Base-by-base conservation (phyloP, 768 basidiomycete species). In the Rhodotorula paludigena region DNA sequence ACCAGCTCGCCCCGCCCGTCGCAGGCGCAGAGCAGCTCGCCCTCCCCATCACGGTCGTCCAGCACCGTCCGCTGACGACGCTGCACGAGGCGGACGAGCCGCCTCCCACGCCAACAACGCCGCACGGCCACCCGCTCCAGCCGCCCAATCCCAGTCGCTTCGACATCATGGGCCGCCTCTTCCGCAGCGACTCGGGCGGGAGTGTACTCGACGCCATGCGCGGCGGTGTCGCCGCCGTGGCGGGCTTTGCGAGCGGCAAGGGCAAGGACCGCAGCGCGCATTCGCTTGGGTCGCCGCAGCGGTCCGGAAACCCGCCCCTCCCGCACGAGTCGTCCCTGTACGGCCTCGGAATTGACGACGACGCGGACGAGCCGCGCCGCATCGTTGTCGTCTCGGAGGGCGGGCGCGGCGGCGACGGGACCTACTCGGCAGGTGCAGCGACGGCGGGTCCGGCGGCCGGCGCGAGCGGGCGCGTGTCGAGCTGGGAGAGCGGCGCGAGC, bases 401-500 rank as follows among this genome's bases (percentile, higher is more conserved):
- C 4, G 69, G 59, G 36, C 61, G 61, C n/a, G 52, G 52, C 35
- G 20, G 30, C 52, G 32, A 33, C 35, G 52, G 52, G 33, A 53
- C 35, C 33, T 36, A 36, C 32, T 45, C 57, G 2, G n/a, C n/a
- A n/a, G n/a, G n/a, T n/a, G 42, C 32, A 18, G 41, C 25, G 2
- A n/a, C 23, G 48, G 60, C 49, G 58, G 54, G 47, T 33, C n/a
- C 33, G 51, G 57, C 47, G 41, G 60, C 57, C 16, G 48, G 35
- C 16, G 45, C n/a, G 56, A 60, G 66, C 15, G 45, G 59, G 5
- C 49, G 64, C 18, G 55, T 60, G 5, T 66, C 64, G 39, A 74
- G 69, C 59, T 73, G 72, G 63, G 71, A 72, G 51, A 69, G 66
- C 36, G 54, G 66, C 12, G 66, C 61, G 18, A 66, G 63, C 21